phyloP scores from a whole-genome alignment of 805 yeast genomes.

The Candida chauliodis region DNA sequence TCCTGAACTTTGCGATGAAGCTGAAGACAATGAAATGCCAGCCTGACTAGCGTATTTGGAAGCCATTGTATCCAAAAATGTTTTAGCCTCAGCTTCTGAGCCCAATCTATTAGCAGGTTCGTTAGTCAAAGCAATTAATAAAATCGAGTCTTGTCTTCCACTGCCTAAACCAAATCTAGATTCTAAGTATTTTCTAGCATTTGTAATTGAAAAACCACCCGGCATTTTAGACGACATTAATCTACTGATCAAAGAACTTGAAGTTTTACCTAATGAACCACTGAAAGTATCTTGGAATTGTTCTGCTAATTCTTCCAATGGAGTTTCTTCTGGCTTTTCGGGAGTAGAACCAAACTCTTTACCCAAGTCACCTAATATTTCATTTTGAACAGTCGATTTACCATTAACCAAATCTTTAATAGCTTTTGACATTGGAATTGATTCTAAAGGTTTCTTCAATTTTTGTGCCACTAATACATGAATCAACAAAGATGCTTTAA shows the following conservation, averaged over 20 bases:
- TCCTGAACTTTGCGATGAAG: slow-evolving; percentile 51
- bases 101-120: slow-evolving; percentile 92
- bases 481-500: slow-evolving; percentile 73
- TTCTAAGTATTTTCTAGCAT: slow-evolving; percentile 89
- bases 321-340: slow-evolving; percentile 98
- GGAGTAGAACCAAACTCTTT: slow-evolving; percentile 98
- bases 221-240: slow-evolving; percentile 98
- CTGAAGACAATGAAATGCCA: slow-evolving; percentile 73
- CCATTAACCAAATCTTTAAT: slow-evolving; percentile 98
- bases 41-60: slow-evolving; percentile 81
- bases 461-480: slow-evolving; percentile 94
- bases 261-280: slow-evolving; percentile 92
- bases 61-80: slow-evolving; percentile 76
- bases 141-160: slow-evolving; percentile 91
- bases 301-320: slow-evolving; percentile 92
- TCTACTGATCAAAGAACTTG: slow-evolving; percentile 83
- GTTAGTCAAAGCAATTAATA: slow-evolving; percentile 75
- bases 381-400: slow-evolving; percentile 97
- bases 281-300: slow-evolving; percentile 86
- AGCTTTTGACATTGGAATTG: slow-evolving; percentile 84
- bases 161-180: slow-evolving; percentile 88
- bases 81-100: slow-evolving; percentile 85
- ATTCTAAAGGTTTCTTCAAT: slow-evolving; percentile 84
- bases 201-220: slow-evolving; percentile 94
- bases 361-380: slow-evolving; percentile 96